Percentiles rank a stretch among this genome's conserved stretches.
These are phyloP conservation scores for Boletales sp. DNA, from an alignment of 768 basidiomycete genomes.

Conservation along the genomic window DNA sequence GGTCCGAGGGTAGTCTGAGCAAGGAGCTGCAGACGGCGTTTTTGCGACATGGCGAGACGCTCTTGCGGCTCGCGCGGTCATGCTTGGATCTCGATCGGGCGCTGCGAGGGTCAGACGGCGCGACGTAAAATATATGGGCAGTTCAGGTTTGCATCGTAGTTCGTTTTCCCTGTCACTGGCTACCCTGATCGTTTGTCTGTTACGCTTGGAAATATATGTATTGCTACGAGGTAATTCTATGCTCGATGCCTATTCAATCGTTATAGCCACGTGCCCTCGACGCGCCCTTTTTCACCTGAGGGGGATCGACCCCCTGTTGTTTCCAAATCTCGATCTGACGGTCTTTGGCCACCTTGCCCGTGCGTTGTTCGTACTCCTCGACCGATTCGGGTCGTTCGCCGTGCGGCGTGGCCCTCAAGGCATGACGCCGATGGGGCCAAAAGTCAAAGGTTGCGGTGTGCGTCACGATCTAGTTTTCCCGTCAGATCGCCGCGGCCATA, in stretches of 20 bases:
- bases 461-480: conserved; percentile 49
- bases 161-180: background rate
- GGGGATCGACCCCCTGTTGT: conserved; percentile 52
- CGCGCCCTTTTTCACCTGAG: conserved; percentile 26
- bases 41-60: conserved; percentile 17
- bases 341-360: conserved; percentile 70
- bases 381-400: conserved; percentile 78
- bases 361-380: conserved; percentile 58
- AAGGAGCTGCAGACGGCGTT: conserved; percentile 19
- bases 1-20: conserved; percentile 5
- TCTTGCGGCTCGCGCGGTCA: conserved; percentile 17
- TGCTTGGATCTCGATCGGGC: conserved; percentile 20
- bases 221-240: too few species aligned
- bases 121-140: background rate
- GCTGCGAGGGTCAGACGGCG: conserved; percentile 7
- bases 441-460: conserved; percentile 84
- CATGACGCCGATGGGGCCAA: conserved; percentile 74
- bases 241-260: conserved; percentile 36
- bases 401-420: conserved; percentile 76
- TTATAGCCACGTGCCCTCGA: conserved; percentile 54
- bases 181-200: background rate
- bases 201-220: background rate
- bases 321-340: conserved; percentile 70
- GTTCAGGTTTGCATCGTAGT: conserved; percentile 3
- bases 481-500: background rate